A percentile compares a stretch with the other conserved stretches of the same genome.
phyloP scores from a whole-genome alignment of 2,329 filamentous ascomycete genomes.

The Sclerotinia sclerotiorum region DNA sequence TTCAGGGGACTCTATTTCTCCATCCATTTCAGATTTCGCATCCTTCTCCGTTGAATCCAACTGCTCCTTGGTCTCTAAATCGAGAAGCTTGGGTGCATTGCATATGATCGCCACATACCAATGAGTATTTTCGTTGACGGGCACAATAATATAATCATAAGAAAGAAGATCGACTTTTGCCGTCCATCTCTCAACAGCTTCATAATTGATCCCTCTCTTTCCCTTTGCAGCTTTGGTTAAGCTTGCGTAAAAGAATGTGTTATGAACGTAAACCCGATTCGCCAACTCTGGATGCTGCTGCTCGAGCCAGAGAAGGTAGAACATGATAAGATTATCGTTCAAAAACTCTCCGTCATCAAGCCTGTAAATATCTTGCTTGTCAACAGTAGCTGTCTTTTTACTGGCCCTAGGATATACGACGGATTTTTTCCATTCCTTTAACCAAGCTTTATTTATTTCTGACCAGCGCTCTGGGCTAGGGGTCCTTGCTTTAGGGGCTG shows the following conservation, averaged over 20 bases:
- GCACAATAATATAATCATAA: slow-evolving; percentile 87
- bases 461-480: slow-evolving; percentile 50
- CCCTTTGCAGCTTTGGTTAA: slow-evolving; percentile 61
- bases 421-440: slow-evolving; percentile 53
- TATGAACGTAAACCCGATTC: slow-evolving; percentile 80
- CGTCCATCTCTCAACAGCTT: slow-evolving; percentile 85
- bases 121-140: slow-evolving; percentile 82
- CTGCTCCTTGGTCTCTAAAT: slow-evolving; percentile 24
- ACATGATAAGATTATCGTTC: slow-evolving; percentile 90
- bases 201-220: slow-evolving; percentile 71
- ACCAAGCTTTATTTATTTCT: slow-evolving; percentile 51
- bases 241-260: slow-evolving; percentile 85
- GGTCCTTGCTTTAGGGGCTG: slow-evolving; percentile 14
- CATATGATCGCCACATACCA: slow-evolving; percentile 97
- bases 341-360: slow-evolving; percentile 83
- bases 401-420: slow-evolving; percentile 61
- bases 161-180: slow-evolving; percentile 78
- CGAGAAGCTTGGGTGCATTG: slow-evolving; percentile 69
- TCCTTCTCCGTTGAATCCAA: slow-evolving; percentile 12
- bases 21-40: background rate
- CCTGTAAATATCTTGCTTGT: slow-evolving; percentile 70
- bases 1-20: background rate
- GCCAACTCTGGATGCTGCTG: slow-evolving; percentile 54
- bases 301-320: slow-evolving; percentile 78
- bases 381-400: slow-evolving; percentile 63